Conservation (phyloP, 345 rosid genomes). For the Populus simonii region DNA sequence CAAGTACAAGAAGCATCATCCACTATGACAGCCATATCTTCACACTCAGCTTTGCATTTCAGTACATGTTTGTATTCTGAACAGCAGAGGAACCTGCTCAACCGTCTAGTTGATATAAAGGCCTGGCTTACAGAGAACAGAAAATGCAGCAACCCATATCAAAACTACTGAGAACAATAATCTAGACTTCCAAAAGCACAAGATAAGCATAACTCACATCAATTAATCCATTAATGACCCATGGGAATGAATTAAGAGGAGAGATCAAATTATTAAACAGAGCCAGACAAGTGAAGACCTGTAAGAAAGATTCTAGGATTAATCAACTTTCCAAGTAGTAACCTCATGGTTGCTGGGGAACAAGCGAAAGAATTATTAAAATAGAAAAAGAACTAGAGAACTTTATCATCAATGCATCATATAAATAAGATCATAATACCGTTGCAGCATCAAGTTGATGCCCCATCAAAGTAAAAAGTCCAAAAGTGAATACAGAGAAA, state of each 20-base stretch:
- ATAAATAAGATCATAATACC: constrained; percentile 37
- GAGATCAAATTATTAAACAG: constrained; percentile 80
- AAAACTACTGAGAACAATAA: constrained; percentile 6
- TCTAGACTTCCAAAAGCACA: constrained; percentile 7
- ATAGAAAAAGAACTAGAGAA: constrained; percentile 3
- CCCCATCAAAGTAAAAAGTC: constrained; percentile 80
- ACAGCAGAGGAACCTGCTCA: constrained; percentile 75
- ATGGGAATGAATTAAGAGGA: constrained; percentile 91
- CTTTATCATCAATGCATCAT: constrained; percentile 3
- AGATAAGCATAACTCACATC: constrained; percentile 58
- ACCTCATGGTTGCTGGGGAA: not conserved
- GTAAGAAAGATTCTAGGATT: constrained; percentile 22
- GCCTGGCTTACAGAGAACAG: constrained; percentile 45
- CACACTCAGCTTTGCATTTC: constrained; percentile 23
- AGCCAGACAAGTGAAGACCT: constrained; percentile 97
- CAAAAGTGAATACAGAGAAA: constrained; percentile 81
- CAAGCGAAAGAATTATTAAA: not conserved
- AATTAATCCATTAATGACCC: constrained; percentile 94
- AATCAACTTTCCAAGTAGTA: constrained; percentile 7
- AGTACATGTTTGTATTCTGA: constrained; percentile 40
- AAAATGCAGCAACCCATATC: constrained; percentile 7
- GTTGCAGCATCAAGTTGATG: constrained; percentile 92
- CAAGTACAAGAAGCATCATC: constrained; percentile 68
- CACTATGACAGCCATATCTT: constrained; percentile 49
- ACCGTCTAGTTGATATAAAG: constrained; percentile 74